Evolutionary conservation across 768 basidiomycete genomes (phyloP).

Genomic region (Pleurotus sapidus): DNA sequence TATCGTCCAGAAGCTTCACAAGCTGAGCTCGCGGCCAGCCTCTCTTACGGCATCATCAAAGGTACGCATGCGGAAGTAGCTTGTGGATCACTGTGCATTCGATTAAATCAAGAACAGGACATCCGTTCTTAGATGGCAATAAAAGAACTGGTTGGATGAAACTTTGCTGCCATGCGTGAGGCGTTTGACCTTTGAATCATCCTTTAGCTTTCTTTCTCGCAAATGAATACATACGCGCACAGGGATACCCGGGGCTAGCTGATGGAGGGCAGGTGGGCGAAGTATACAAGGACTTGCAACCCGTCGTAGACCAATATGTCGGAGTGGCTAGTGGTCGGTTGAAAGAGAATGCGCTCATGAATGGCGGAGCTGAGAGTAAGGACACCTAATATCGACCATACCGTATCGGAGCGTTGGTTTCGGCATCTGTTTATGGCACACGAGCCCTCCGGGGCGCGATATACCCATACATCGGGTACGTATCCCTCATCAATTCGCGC

Average conservation of each 20-base stretch:
- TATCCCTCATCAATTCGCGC: too few relatives aligned
- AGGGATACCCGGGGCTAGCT: slow-evolving; percentile 24
- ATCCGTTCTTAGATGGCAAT: slow-evolving; percentile 25
- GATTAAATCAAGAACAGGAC: slow-evolving; percentile 15
- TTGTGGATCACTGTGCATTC: not conserved
- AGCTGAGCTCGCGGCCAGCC: slow-evolving; percentile 25
- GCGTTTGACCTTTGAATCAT: not conserved
- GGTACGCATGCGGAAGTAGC: not conserved
- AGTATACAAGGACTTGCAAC: slow-evolving; percentile 3
- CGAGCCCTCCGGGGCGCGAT: too few relatives aligned
- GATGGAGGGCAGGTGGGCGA: slow-evolving; percentile 13
- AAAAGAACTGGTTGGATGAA: slow-evolving; percentile 23
- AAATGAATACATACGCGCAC: slow-evolving; percentile 28
- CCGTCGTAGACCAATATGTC: not conserved
- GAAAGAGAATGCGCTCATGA: not conserved
- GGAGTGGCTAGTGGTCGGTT: not conserved
- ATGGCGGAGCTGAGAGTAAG: too few relatives aligned
- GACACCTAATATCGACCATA: too few relatives aligned
- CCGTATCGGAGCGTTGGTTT: too few relatives aligned
- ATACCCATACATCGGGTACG: too few relatives aligned
- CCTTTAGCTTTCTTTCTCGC: slow-evolving; percentile 27
- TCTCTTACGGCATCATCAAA: slow-evolving; percentile 22
- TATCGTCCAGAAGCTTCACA: slow-evolving; percentile 25
- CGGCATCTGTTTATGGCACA: too few relatives aligned
- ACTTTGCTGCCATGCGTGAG: not conserved